Conservation (phyloP, 2,329 filamentous ascomycete species). For the Lizonia empirigonia region DNA sequence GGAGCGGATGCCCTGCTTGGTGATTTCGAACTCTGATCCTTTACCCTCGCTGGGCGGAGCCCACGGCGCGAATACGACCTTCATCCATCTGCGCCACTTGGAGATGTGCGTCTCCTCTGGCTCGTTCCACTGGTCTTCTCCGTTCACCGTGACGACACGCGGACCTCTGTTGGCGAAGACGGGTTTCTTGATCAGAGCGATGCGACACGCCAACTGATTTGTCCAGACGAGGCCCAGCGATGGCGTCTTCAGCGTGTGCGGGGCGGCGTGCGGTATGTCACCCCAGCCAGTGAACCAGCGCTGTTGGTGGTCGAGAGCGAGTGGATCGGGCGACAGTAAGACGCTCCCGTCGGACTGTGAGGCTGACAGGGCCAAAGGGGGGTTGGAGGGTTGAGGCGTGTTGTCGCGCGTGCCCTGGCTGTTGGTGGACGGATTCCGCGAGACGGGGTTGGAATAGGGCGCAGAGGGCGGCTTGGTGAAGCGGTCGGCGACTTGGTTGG, state of each 20-base stretch:
- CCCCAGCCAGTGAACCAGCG: constrained; percentile 97
- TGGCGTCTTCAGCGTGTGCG: constrained; percentile 71
- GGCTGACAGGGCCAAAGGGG: constrained; percentile 10
- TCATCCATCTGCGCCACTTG: constrained; percentile 77
- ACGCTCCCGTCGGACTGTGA: constrained; percentile 24
- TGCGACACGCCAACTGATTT: constrained; percentile 81
- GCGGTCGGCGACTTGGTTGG: constrained; percentile 93
- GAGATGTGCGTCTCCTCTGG: constrained; percentile 52
- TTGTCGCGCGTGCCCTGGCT: constrained; percentile 32
- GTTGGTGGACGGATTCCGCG: constrained; percentile 36
- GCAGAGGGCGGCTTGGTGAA: constrained; percentile 58
- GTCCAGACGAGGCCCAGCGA: constrained; percentile 89
- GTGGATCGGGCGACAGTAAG: constrained; percentile 58
- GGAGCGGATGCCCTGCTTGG: constrained; percentile 33
- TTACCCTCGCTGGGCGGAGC: constrained; percentile 58
- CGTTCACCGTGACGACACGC: constrained; percentile 37
- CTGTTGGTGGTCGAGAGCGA: constrained; percentile 87
- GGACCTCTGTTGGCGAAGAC: constrained; percentile 48
- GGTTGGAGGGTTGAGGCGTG: constrained; percentile 21
- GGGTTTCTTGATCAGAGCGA: constrained; percentile 78
- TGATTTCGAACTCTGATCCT: constrained; percentile 75
- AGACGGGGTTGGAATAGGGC: constrained; percentile 31
- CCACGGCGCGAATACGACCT: constrained; percentile 89
- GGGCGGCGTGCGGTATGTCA: constrained; percentile 56
- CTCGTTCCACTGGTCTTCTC: constrained; percentile 50